Base-by-base conservation (phyloP, 2,329 filamentous ascomycete genomes). In the Cadophora sp. region DNA sequence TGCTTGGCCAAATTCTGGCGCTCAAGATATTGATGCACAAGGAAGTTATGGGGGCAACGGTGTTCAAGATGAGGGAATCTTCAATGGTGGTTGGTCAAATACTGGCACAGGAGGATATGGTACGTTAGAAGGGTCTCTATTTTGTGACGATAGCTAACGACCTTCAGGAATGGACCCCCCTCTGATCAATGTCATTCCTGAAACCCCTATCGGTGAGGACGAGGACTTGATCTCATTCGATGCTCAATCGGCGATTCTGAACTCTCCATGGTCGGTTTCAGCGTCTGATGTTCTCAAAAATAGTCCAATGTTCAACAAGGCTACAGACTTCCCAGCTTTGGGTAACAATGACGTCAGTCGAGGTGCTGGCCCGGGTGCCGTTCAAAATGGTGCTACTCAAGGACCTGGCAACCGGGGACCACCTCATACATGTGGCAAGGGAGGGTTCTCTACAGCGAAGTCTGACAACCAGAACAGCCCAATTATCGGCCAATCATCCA, bases 221-320 rank as follows among this genome's bases (percentile, higher is more conserved):
- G 68, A 66, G 6, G 66, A 71, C 13, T 51, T 70, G 39, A 68
- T 70, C 33, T 55, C n/a, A 27, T 65, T 68, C 27, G 59, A 53
- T 14, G 58, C 66, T 18, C 36, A 43, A 39, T 53, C 53, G 11
- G 55, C 45, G 2, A 48, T 66, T 9, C 43, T 66, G 7, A 62
- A 62, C 30, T 47, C 64, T 18, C n/a, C 50, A 48, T 66, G 64
- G 64, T 60, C 50, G 13, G 27, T 51, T 18, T 20, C 45, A 4
- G 47, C 47, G 18, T 48, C 47, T 16, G 48, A 60, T 11, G 47
- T 16, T 3, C 7, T 47, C 16, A 48, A 43, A 16, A 58, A 16
- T 9, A 20, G 11, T 3, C 53, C n/a, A 22, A 51, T 18, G 16
- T 51, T 30, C 48, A 51, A 30, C 24, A 58, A n/a, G 36, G 33